Conservation (phyloP, 2,329 filamentous ascomycete genomes). For the Domatiomyces globalis region DNA sequence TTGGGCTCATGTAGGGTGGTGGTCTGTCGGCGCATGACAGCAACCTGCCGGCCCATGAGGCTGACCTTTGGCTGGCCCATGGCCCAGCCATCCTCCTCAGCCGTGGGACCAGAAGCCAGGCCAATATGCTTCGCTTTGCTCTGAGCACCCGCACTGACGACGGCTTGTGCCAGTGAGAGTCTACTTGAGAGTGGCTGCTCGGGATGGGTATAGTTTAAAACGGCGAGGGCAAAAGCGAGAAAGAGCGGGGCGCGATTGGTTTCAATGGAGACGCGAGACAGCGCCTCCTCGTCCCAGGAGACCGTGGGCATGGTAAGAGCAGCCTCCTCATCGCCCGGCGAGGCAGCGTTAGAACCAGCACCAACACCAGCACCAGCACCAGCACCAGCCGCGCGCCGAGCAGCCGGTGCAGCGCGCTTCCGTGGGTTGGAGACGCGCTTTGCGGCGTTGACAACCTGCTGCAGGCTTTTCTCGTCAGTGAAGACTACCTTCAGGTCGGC, state of each 20-base stretch:
- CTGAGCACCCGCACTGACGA: constrained; percentile 67
- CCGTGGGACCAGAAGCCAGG: constrained; percentile 49
- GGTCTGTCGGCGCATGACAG: constrained; percentile 52
- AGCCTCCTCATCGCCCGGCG: constrained; percentile 23
- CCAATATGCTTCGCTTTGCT: constrained; percentile 64
- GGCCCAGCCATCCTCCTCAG: constrained; percentile 58
- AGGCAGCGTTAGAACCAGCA: constrained; percentile 18
- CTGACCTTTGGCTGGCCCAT: constrained; percentile 60
- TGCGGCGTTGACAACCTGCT: constrained; percentile 43
- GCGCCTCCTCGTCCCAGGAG: constrained; percentile 27
- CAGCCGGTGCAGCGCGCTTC: constrained; percentile 33
- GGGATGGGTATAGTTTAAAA: constrained; percentile 69
- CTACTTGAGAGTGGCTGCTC: constrained; percentile 74
- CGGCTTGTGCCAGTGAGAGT: constrained; percentile 67
- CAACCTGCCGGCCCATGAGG: constrained; percentile 59
- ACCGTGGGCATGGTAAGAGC: constrained; percentile 23
- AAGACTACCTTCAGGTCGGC: constrained; percentile 31
- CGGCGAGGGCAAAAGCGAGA: constrained; percentile 60
- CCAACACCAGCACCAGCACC: constrained; percentile 13
- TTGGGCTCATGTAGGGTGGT: constrained; percentile 40
- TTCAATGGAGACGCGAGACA: constrained; percentile 45
- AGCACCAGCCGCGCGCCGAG: constrained; percentile 7
- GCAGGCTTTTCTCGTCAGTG: constrained; percentile 40
- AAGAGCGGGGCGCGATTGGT: constrained; percentile 75
- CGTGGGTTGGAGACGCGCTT: constrained; percentile 39